Evolutionary conservation across 2,329 filamentous ascomycete species (phyloP).

Genomic region (Dactylella cylindrospora): DNA sequence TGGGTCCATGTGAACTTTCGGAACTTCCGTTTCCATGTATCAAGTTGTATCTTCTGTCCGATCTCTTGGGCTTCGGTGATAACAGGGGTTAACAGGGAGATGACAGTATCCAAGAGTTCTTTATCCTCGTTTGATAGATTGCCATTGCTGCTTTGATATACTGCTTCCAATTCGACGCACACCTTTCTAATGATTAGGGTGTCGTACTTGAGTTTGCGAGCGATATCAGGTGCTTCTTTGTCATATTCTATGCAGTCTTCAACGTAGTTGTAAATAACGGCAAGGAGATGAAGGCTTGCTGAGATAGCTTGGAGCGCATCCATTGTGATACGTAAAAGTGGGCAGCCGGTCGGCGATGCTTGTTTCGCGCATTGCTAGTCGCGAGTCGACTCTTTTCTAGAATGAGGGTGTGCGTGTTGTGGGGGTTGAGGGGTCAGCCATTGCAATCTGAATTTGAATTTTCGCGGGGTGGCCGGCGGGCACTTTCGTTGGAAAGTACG

Average conservation of each 20-base stretch:
- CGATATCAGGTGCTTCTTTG: neutral
- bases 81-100: neutral
- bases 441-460: too few relatives aligned
- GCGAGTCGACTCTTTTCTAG: too few relatives aligned
- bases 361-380: too few relatives aligned
- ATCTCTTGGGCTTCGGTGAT: slow-evolving; percentile 8
- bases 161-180: neutral
- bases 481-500: too few relatives aligned
- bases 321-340: neutral
- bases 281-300: slow-evolving; percentile 1
- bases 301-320: neutral
- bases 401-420: too few relatives aligned
- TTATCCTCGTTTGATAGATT: neutral
- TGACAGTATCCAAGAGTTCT: neutral
- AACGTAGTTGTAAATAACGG: slow-evolving; percentile 4
- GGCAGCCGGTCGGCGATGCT: too few relatives aligned
- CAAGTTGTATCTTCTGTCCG: neutral
- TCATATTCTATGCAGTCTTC: slow-evolving; percentile 1
- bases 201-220: neutral
- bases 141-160: neutral
- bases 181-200: neutral
- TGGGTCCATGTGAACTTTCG: slow-evolving; percentile 1
- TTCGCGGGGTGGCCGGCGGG: too few relatives aligned
- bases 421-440: too few relatives aligned
- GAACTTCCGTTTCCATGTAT: slow-evolving; percentile 4